Percentiles rank a stretch among this genome's conserved stretches.
Conservation (phyloP, 2,329 filamentous ascomycete species). For the Hypoxylon sp. region DNA sequence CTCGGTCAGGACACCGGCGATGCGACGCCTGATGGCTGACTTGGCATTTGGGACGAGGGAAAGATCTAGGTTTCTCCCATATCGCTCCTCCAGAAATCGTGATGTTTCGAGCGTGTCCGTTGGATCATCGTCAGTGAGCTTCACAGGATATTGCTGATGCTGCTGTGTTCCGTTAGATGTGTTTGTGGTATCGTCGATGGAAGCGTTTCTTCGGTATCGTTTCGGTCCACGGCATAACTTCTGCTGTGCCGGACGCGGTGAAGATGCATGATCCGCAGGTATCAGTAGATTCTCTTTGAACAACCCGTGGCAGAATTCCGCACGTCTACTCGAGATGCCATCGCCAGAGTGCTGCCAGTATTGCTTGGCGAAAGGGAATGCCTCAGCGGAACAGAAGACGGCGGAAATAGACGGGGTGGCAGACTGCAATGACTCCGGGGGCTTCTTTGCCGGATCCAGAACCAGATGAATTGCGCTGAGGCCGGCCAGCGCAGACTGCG, state of each 20-base stretch:
- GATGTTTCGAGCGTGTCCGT: conserved; percentile 74
- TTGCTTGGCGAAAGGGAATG: conserved; percentile 83
- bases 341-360: conserved; percentile 99
- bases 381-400: conserved; percentile 77
- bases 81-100: conserved; percentile 92
- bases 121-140: conserved; percentile 45
- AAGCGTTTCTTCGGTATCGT: conserved; percentile 78
- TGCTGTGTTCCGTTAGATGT: conserved; percentile 42
- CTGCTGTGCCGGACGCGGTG: conserved; percentile 51
- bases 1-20: conserved; percentile 85
- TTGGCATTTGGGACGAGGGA: conserved; percentile 86
- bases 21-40: conserved; percentile 86
- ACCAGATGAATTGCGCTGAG: conserved; percentile 74
- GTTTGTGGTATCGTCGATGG: conserved; percentile 56
- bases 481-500: conserved; percentile 63
- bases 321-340: conserved; percentile 89
- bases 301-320: conserved; percentile 87
- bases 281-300: conserved; percentile 76
- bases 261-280: conserved; percentile 48
- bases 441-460: conserved; percentile 69
- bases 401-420: conserved; percentile 75
- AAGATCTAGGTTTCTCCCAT: conserved; percentile 89
- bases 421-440: conserved; percentile 66
- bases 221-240: conserved; percentile 78
- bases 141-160: conserved; percentile 37